Base-by-base conservation (phyloP, 441 rosid genomes). In the Macaranga tanarius region DNA sequence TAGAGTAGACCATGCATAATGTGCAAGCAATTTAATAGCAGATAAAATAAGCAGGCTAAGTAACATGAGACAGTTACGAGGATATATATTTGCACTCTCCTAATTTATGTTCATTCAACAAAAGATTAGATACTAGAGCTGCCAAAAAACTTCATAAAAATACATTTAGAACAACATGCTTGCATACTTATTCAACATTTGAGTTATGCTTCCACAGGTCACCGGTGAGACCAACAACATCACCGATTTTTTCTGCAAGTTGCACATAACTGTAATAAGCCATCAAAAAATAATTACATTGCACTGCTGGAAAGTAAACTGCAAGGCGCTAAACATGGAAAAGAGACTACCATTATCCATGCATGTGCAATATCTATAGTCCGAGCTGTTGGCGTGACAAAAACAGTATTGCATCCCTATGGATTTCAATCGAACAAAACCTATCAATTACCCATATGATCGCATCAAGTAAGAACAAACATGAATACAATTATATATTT, bases 331-430 rank as follows among this genome's bases (percentile, higher is more conserved):
- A 75, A 73, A 65, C 64, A 67, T 55, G 72, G 61, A 26, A 77
- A 79, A 52, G 54, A 67, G 61, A 69, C 45, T 86, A 92, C 98
- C 98, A 89, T 91, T 76, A 88, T 68, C 98, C 98, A 93, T 56
- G 93, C 88, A 80, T 85, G 83, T 62, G 90, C 95, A 84, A 91
- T 84, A 76, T 93, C 98, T 8, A 93, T 86, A 12, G 92, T 93
- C 73, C 95, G 82, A 40, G 98, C 98, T 38, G 98, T 93, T 74
- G 98, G 89, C 16, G 98, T 87, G 77, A 89, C 90, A 57, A 93
- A 91, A 59, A 85, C 93, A 47, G 98, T 88, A 80, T 92, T 91
- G 70, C 98, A 91, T 73, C 98, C 98, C 98, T 92, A 79, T 1
- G 62, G 52, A 80, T 82, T 75, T 72, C 71, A 80, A 73, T 54